Evolutionary conservation across 2,329 filamentous ascomycete genomes (phyloP).

Genomic region (Sarocladium kiliense): DNA sequence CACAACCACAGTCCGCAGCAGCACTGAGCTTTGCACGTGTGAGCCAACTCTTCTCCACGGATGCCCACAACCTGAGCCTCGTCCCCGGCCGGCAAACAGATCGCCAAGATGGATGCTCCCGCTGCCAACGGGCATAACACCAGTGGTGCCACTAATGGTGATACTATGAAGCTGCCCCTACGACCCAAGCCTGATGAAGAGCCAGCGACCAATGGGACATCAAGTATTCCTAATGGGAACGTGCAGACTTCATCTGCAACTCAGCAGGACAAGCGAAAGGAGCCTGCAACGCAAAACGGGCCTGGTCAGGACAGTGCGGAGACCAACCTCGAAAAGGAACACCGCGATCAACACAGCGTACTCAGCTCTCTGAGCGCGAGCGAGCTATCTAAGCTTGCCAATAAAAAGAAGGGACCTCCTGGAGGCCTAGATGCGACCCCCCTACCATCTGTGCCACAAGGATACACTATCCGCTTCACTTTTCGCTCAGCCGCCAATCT

Average conservation of each 20-base stretch:
- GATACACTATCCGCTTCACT: conserved; percentile 80
- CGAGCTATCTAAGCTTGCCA: background rate
- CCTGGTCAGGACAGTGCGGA: background rate
- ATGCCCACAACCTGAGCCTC: background rate
- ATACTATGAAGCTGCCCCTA: background rate
- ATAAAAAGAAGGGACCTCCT: conserved; percentile 42
- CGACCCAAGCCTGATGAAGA: background rate
- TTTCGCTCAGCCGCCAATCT: conserved; percentile 79
- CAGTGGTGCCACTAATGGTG: background rate
- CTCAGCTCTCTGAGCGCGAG: background rate
- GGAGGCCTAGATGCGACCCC: conserved; percentile 80
- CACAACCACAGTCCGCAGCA: background rate
- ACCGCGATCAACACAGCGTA: background rate
- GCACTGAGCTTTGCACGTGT: background rate
- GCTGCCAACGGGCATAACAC: background rate
- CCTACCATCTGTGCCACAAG: conserved; percentile 66
- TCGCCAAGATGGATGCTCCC: conserved; percentile 4
- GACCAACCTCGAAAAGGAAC: background rate
- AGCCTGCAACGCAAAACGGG: background rate
- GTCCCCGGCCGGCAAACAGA: background rate
- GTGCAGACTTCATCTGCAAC: background rate
- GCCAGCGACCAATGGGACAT: background rate
- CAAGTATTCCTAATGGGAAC: background rate
- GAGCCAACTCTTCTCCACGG: background rate
- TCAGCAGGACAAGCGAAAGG: background rate